phyloP scores from a whole-genome alignment of 164 flowering plant species.

The grape (Vitis vinifera) region ASM3070453v1 NC_081805.1:311001-311500 shows the following conservation, averaged over 20 bases:
- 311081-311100: background rate
- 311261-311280: background rate
- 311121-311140: background rate
- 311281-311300: background rate
- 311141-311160: background rate
- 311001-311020: slow-evolving; percentile 72
- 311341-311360: background rate
- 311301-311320: background rate
- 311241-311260: background rate
- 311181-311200: background rate
- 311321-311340: background rate
- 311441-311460: background rate
- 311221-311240: slow-evolving; percentile 3
- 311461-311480: background rate
- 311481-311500: background rate
- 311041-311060: slow-evolving; percentile 32
- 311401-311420: slow-evolving; percentile 3
- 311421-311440: background rate
- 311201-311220: background rate
- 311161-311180: background rate
- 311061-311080: slow-evolving; percentile 44
- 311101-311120: too few relatives aligned
- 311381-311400: background rate
- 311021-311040: slow-evolving; percentile 69
- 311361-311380: background rate